Evolutionary conservation across 306 rosid genomes (phyloP).

Genomic region (Dalbergia cochinchinensis): DNA sequence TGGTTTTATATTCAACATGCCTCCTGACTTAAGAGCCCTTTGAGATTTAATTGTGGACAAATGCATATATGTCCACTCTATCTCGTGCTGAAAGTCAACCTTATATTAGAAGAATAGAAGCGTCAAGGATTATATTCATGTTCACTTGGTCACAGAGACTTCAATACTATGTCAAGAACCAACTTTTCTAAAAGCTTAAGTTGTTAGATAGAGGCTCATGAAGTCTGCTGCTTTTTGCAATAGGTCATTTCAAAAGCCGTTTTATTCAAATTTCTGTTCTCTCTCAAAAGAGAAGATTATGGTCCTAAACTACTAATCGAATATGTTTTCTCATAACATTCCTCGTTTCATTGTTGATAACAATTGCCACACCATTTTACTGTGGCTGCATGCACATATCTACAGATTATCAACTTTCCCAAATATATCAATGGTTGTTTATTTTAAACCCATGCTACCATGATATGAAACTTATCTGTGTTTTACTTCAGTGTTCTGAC

Average conservation of each 20-base stretch:
- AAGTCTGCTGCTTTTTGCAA: not conserved
- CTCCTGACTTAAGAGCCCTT: not conserved
- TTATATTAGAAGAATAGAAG: not conserved
- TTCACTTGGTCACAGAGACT: not conserved
- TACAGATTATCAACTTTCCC: slow-evolving; percentile 20
- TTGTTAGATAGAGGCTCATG: not conserved
- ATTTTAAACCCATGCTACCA: slow-evolving; percentile 17
- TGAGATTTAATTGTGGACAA: slow-evolving; percentile 12
- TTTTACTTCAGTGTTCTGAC: slow-evolving; percentile 83
- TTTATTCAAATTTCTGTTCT: not conserved
- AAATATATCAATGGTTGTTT: slow-evolving; percentile 9
- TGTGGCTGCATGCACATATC: not conserved
- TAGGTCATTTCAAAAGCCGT: slow-evolving; percentile 11
- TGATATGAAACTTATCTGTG: slow-evolving; percentile 45
- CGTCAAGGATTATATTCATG: not conserved
- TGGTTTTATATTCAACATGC: not conserved
- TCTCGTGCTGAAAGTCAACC: slow-evolving; percentile 8
- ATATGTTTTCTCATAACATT: not conserved
- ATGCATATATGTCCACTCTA: not conserved
- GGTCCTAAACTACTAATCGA: not conserved
- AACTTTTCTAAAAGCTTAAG: not conserved
- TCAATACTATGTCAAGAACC: not conserved
- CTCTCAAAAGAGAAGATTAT: not conserved
- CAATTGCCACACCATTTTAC: slow-evolving; percentile 1
- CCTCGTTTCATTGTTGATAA: not conserved